A percentile compares a stretch with the other conserved stretches of the same genome.
These are phyloP conservation scores for Phytophthora rubi DNA, from an alignment of 352 stramenopile species.

Conservation along the genomic window DNA sequence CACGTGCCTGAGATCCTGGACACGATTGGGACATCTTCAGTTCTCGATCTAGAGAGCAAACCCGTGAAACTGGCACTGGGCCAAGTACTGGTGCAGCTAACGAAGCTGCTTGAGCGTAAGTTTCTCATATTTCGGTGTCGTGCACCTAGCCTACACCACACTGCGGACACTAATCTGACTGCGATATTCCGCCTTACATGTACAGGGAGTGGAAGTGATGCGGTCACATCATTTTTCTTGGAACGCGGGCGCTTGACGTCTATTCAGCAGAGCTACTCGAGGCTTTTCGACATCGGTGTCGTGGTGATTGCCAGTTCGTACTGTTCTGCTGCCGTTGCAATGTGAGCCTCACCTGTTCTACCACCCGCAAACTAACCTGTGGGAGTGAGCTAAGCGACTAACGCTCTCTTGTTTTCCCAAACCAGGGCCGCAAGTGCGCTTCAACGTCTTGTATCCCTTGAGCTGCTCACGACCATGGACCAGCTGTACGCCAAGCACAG, in stretches of 20 bases:
- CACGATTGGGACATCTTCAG: constrained; percentile 38
- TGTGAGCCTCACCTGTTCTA: constrained; percentile 15
- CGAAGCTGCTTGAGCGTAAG: constrained; percentile 55
- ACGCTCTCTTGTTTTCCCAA: constrained; percentile 8
- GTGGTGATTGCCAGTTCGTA: constrained; percentile 34
- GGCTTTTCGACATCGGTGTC: constrained; percentile 53
- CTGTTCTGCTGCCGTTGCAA: constrained; percentile 17
- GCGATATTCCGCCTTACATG: constrained; percentile 1
- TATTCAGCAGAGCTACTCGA: constrained; percentile 47
- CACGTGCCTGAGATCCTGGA: constrained; percentile 68
- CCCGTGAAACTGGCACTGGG: constrained; percentile 42
- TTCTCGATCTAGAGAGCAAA: constrained; percentile 56
- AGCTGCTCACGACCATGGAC: constrained; percentile 19
- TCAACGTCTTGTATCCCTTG: constrained; percentile 33
- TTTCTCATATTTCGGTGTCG: too few species aligned
- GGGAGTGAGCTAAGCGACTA: neutral
- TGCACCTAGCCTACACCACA: neutral
- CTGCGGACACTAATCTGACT: neutral
- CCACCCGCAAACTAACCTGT: neutral
- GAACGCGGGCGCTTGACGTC: constrained; percentile 53
- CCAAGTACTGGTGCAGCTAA: constrained; percentile 41
- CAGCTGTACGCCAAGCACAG: constrained; percentile 47
- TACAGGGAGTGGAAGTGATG: constrained; percentile 49
- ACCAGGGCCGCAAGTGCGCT: constrained; percentile 37
- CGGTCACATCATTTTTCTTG: constrained; percentile 61